phyloP scores from a whole-genome alignment of 257 asterid genomes.

The Nicotiana benthamiana region DNA sequence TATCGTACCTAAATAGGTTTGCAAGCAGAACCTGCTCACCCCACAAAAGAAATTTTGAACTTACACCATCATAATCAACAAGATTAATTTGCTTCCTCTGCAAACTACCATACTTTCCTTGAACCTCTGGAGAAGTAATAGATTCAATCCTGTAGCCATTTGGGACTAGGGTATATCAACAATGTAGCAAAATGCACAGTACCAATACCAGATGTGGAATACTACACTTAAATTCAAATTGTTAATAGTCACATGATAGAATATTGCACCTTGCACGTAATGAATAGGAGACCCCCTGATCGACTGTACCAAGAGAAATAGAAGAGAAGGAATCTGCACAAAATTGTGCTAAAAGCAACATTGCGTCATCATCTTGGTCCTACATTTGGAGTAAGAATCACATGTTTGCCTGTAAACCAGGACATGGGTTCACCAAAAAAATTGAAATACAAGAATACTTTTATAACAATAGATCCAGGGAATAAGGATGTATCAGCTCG shows the following conservation, averaged over 20 bases:
- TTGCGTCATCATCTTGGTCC: constrained; percentile 93
- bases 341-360: constrained; percentile 86
- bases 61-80: constrained; percentile 61
- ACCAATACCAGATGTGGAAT: background rate
- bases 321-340: constrained; percentile 86
- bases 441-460: background rate
- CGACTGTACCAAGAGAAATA: constrained; percentile 45
- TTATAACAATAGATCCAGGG: background rate
- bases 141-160: constrained; percentile 58
- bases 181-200: background rate
- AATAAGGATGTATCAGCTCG: background rate
- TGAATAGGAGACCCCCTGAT: constrained; percentile 52
- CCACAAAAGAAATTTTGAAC: constrained; percentile 64
- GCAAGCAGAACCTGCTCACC: constrained; percentile 80
- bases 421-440: background rate
- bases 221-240: background rate
- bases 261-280: constrained; percentile 57
- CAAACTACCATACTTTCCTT: constrained; percentile 44
- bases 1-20: constrained; percentile 66
- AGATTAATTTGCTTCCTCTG: constrained; percentile 72
- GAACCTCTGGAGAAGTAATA: constrained; percentile 65
- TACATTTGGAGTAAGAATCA: constrained; percentile 20
- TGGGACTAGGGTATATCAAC: constrained; percentile 3
- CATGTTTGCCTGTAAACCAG: background rate
- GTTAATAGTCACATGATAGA: background rate